These are phyloP conservation scores for Lathyrus tuberosus DNA, from an alignment of 306 rosid species.

Conservation along the genomic window DNA sequence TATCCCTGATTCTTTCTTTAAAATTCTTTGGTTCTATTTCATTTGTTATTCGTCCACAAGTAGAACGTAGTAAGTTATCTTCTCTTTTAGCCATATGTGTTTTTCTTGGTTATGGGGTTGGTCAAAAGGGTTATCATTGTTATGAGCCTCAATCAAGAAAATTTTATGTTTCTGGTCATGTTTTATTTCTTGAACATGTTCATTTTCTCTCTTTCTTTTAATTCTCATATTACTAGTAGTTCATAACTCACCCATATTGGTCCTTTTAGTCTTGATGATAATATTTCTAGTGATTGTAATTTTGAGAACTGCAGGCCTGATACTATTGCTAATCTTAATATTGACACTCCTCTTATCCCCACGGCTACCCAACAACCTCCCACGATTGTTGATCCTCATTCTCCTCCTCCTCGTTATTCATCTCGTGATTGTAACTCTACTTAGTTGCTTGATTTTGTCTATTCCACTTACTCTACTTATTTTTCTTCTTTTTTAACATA, in stretches of 20 bases:
- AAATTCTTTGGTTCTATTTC: background rate
- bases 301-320: background rate
- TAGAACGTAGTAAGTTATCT: background rate
- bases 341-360: too few relatives aligned
- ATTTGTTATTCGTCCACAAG: background rate
- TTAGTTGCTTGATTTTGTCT: too few relatives aligned
- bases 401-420: too few relatives aligned
- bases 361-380: too few relatives aligned
- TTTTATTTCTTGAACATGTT: background rate
- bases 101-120: background rate
- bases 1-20: background rate
- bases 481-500: too few relatives aligned
- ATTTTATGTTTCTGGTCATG: background rate
- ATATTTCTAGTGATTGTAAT: background rate
- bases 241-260: background rate
- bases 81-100: background rate
- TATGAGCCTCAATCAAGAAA: background rate
- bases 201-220: background rate
- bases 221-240: background rate
- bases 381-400: too few relatives aligned
- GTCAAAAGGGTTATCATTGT: background rate
- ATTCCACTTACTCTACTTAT: too few relatives aligned
- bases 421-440: too few relatives aligned
- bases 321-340: too few relatives aligned
- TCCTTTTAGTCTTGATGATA: background rate